phyloP scores from a whole-genome alignment of 2,329 filamentous ascomycete genomes.

The Diaporthe ilicicola region DNA sequence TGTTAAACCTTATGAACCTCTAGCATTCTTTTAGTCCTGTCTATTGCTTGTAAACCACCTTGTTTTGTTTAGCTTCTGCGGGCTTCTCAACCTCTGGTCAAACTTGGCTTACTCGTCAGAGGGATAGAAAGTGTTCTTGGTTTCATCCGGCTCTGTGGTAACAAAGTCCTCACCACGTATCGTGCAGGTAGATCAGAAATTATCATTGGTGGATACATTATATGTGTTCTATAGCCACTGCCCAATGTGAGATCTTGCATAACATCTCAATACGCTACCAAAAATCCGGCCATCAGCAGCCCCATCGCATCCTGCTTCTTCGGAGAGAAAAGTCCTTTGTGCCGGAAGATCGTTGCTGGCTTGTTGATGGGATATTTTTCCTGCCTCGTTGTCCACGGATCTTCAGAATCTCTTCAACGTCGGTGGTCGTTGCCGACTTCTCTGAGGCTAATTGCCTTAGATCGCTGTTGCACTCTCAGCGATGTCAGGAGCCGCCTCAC shows the following conservation, averaged over 20 bases:
- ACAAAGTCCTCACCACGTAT: neutral
- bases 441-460: neutral
- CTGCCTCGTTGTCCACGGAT: neutral
- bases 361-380: neutral
- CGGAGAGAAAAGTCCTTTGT: neutral
- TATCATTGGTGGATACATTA: neutral
- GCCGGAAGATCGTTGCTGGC: too few species aligned
- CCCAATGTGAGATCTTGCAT: neutral
- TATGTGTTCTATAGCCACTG: neutral
- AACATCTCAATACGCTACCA: neutral
- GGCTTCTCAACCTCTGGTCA: neutral
- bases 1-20: neutral
- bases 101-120: neutral
- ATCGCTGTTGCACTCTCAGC: constrained; percentile 31
- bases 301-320: neutral
- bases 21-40: too few species aligned
- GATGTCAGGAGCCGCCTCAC: constrained; percentile 33
- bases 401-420: neutral
- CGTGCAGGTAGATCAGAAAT: neutral
- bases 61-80: neutral
- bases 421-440: constrained; percentile 23
- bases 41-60: too few species aligned
- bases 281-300: neutral
- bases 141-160: neutral
- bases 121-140: too few species aligned